Percentiles rank a stretch among this genome's conserved stretches.
phyloP scores from a whole-genome alignment of 305 asterid species.

The Stenogyne calaminthoides region DNA sequence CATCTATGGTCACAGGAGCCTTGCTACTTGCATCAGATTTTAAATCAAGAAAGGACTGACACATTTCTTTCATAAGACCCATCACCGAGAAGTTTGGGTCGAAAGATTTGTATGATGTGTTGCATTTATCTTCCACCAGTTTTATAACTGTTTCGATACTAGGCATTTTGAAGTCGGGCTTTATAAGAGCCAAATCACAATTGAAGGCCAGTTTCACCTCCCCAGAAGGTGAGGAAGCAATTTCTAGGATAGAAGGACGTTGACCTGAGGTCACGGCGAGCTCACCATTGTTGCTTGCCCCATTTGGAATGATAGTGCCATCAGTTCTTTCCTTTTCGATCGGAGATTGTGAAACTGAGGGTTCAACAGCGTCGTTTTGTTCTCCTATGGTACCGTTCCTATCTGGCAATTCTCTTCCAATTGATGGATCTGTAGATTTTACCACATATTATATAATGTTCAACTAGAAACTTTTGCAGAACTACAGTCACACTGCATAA shows the following conservation, averaged over 20 bases:
- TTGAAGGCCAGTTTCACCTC: slow-evolving; percentile 52
- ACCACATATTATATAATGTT: slow-evolving; percentile 23
- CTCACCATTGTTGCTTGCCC: slow-evolving; percentile 33
- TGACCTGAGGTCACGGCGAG: slow-evolving; percentile 35
- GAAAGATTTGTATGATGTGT: slow-evolving; percentile 45
- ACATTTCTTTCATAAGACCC: slow-evolving; percentile 65
- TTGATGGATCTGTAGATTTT: slow-evolving; percentile 49
- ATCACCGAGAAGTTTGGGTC: slow-evolving; percentile 54
- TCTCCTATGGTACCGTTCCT: slow-evolving; percentile 38
- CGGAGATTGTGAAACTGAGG: slow-evolving; percentile 28
- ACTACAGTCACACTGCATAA: slow-evolving; percentile 6
- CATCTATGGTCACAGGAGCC: slow-evolving; percentile 30
- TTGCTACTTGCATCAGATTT: slow-evolving; percentile 37
- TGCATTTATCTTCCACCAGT: slow-evolving; percentile 51
- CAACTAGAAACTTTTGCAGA: slow-evolving; percentile 21
- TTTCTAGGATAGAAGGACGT: slow-evolving; percentile 45
- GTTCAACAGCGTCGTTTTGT: slow-evolving; percentile 37
- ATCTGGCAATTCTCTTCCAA: slow-evolving; percentile 37
- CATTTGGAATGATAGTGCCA: slow-evolving; percentile 32
- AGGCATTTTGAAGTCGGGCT: slow-evolving; percentile 55
- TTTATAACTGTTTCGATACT: slow-evolving; percentile 52
- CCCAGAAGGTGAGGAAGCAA: slow-evolving; percentile 69
- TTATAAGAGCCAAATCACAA: slow-evolving; percentile 41
- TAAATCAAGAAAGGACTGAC: slow-evolving; percentile 45
- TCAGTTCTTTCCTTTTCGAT: slow-evolving; percentile 31